These are phyloP conservation scores for Pseudocercospora fijiensis DNA, from an alignment of 2,329 filamentous ascomycete genomes.

Conservation along the genomic window DNA sequence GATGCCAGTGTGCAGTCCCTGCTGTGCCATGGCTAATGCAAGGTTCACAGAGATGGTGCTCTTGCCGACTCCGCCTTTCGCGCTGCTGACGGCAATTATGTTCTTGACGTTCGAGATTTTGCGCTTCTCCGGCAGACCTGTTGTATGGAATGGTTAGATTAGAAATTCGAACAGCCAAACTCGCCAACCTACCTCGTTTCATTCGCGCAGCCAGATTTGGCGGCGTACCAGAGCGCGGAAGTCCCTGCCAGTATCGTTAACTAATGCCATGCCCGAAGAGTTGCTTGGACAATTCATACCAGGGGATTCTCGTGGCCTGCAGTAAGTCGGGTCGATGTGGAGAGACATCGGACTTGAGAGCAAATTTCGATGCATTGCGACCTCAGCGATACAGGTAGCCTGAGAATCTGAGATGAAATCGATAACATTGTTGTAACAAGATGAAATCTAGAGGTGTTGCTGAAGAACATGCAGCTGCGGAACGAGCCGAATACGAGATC, in stretches of 20 bases:
- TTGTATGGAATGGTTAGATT: background rate
- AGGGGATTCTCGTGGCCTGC: slow-evolving; percentile 79
- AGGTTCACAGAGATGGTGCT: slow-evolving; percentile 94
- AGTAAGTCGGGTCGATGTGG: slow-evolving; percentile 51
- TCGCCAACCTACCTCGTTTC: slow-evolving; percentile 57
- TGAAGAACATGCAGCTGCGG: background rate
- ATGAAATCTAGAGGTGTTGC: background rate
- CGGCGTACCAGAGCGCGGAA: slow-evolving; percentile 67
- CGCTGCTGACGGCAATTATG: slow-evolving; percentile 94
- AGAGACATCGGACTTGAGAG: slow-evolving; percentile 47
- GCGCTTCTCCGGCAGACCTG: slow-evolving; percentile 66
- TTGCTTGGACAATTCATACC: slow-evolving; percentile 49
- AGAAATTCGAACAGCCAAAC: background rate
- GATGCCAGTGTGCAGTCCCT: slow-evolving; percentile 79
- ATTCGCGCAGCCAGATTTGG: slow-evolving; percentile 66
- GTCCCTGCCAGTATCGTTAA: slow-evolving; percentile 58
- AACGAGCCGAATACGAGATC: background rate
- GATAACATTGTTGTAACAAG: slow-evolving; percentile 12
- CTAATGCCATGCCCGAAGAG: background rate
- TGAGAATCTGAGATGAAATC: slow-evolving; percentile 8
- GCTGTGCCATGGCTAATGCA: slow-evolving; percentile 78
- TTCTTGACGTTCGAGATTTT: slow-evolving; percentile 82
- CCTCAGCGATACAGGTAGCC: slow-evolving; percentile 14
- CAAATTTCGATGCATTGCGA: slow-evolving; percentile 4
- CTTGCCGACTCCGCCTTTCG: slow-evolving; percentile 97